Percentiles rank a stretch among this genome's conserved stretches.
These are phyloP conservation scores for Backusella tarrabulga DNA, from an alignment of 192 early-diverging fungal genomes.

Conservation along the genomic window DNA sequence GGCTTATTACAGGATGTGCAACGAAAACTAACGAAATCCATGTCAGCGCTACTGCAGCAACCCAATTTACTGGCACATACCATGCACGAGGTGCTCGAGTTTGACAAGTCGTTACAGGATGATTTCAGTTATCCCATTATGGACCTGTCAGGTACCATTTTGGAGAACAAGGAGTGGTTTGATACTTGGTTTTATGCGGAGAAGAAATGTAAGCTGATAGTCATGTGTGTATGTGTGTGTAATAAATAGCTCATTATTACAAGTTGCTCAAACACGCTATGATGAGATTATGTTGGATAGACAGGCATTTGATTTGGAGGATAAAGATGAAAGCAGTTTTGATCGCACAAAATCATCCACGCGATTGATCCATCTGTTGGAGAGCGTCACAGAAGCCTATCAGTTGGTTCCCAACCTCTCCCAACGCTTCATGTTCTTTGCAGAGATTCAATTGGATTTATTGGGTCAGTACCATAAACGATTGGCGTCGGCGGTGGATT, in stretches of 20 bases:
- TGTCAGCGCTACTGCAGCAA: slow-evolving; percentile 47
- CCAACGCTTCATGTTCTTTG: slow-evolving; percentile 55
- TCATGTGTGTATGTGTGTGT: background rate
- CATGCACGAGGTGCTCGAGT: slow-evolving; percentile 60
- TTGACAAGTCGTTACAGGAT: slow-evolving; percentile 67
- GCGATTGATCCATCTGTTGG: slow-evolving; percentile 57
- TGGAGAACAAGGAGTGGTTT: slow-evolving; percentile 56
- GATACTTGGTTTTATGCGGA: slow-evolving; percentile 70
- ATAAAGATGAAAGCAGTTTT: slow-evolving; percentile 35
- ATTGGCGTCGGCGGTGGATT: slow-evolving; percentile 50
- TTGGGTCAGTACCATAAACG: slow-evolving; percentile 52
- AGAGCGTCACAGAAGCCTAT: slow-evolving; percentile 63
- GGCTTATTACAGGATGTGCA: slow-evolving; percentile 52
- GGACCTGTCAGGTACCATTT: slow-evolving; percentile 35
- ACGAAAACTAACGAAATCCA: slow-evolving; percentile 56
- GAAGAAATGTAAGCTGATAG: slow-evolving; percentile 49
- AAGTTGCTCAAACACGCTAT: slow-evolving; percentile 59
- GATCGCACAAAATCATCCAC: slow-evolving; percentile 62
- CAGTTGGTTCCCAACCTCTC: slow-evolving; percentile 54
- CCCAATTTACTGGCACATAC: slow-evolving; percentile 66
- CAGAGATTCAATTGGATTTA: slow-evolving; percentile 63
- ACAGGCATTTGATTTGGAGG: slow-evolving; percentile 59
- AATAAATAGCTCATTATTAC: background rate
- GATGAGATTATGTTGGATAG: slow-evolving; percentile 59
- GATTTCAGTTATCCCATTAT: slow-evolving; percentile 52